Conservation (phyloP, 148 eudicot species). For the Vaccinium darrowii region DNA sequence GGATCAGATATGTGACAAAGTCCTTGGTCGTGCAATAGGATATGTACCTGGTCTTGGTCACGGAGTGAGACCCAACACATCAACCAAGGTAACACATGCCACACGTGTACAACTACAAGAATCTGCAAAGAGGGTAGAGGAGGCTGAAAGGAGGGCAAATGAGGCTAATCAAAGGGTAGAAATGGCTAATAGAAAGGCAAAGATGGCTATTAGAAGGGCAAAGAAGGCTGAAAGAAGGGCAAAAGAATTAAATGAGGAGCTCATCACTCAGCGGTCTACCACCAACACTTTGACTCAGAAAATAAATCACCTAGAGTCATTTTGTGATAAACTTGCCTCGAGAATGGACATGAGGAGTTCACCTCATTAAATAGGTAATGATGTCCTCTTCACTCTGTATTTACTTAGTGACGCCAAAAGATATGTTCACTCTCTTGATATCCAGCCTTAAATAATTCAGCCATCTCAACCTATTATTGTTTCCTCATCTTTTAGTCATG, state of each 20-base stretch:
- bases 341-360: too few species aligned
- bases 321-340: background rate
- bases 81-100: background rate
- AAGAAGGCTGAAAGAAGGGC: background rate
- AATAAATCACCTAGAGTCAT: background rate
- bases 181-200: too few species aligned
- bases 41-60: background rate
- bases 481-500: too few species aligned
- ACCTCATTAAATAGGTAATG: too few species aligned
- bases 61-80: background rate
- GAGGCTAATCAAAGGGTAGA: too few species aligned
- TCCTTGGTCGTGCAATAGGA: background rate
- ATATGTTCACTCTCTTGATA: too few species aligned
- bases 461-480: too few species aligned
- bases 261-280: background rate
- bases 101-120: background rate
- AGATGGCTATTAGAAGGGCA: too few species aligned
- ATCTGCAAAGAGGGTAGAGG: too few species aligned
- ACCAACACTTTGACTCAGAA: background rate
- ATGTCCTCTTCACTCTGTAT: too few species aligned
- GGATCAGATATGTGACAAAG: background rate
- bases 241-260: background rate
- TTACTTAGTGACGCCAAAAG: too few species aligned
- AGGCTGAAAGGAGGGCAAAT: background rate
- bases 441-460: too few species aligned